phyloP scores from a whole-genome alignment of 805 yeast genomes.

The Ogataea sp. region DNA sequence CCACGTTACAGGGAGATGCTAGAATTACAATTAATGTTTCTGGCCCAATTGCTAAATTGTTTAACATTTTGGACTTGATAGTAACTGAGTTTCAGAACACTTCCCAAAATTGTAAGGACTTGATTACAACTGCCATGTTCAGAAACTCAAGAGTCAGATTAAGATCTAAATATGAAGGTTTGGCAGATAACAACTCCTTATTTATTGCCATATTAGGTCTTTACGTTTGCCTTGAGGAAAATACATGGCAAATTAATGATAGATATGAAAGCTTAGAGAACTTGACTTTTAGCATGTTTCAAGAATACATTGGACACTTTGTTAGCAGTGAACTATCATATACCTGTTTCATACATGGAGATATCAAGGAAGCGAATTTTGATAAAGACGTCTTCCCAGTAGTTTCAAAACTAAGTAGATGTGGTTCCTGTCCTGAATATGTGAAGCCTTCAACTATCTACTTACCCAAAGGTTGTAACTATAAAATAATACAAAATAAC shows the following conservation, averaged over 20 bases:
- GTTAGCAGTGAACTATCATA: slow-evolving; percentile 20
- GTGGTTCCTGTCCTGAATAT: slow-evolving; percentile 7
- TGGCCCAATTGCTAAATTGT: slow-evolving; percentile 41
- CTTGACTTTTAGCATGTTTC: slow-evolving; percentile 29
- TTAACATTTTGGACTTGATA: slow-evolving; percentile 25
- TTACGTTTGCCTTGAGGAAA: slow-evolving; percentile 45
- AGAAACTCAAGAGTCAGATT: slow-evolving; percentile 39
- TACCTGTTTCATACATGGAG: slow-evolving; percentile 46
- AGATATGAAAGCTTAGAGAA: slow-evolving; percentile 50
- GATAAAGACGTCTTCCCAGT: slow-evolving; percentile 5
- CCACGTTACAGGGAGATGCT: slow-evolving; percentile 47
- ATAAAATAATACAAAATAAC: slow-evolving; percentile 24
- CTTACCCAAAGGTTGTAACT: slow-evolving; percentile 30
- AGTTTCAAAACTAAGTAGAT: slow-evolving; percentile 5
- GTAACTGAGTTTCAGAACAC: slow-evolving; percentile 23
- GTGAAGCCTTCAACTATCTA: slow-evolving; percentile 29
- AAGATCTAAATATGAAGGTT: slow-evolving; percentile 37
- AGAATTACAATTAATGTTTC: slow-evolving; percentile 43
- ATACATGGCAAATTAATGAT: slow-evolving; percentile 45
- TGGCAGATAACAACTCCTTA: slow-evolving; percentile 36
- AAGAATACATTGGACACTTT: slow-evolving; percentile 21
- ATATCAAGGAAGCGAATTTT: slow-evolving; percentile 14
- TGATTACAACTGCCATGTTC: slow-evolving; percentile 27
- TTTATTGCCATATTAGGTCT: slow-evolving; percentile 42
- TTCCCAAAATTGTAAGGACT: slow-evolving; percentile 3